These are phyloP conservation scores for Grammothele lineata DNA, from an alignment of 768 basidiomycete species.

Conservation along the genomic window DNA sequence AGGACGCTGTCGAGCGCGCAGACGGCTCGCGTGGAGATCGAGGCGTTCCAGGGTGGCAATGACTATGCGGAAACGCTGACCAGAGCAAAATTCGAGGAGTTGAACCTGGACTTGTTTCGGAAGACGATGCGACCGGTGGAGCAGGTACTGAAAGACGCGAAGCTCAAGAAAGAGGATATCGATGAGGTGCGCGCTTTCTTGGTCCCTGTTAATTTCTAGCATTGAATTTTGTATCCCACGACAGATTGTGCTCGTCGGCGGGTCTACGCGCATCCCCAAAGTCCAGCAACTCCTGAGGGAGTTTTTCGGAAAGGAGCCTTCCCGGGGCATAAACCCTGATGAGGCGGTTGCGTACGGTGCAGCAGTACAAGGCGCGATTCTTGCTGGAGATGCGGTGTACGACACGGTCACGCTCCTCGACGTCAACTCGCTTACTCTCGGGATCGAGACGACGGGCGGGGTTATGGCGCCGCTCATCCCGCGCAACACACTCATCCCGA, in stretches of 20 bases:
- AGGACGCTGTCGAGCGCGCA: constrained; percentile 77
- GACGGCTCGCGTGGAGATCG: constrained; percentile 80
- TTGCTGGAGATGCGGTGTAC: constrained; percentile 85
- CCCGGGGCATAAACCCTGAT: constrained; percentile 96
- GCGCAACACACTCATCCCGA: constrained; percentile 56
- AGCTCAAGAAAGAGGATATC: constrained; percentile 91
- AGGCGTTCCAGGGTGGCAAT: constrained; percentile 89
- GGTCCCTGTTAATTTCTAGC: no score
- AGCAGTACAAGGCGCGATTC: constrained; percentile 94
- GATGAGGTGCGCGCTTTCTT: constrained; percentile 53
- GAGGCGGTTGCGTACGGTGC: constrained; percentile 98
- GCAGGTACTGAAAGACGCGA: constrained; percentile 94
- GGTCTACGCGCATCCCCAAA: constrained; percentile 97
- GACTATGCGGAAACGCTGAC: constrained; percentile 95
- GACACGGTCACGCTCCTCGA: constrained; percentile 88
- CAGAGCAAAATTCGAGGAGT: constrained; percentile 95
- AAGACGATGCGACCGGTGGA: constrained; percentile 99
- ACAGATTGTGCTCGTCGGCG: constrained; percentile 83
- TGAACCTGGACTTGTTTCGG: constrained; percentile 95
- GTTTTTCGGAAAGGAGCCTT: constrained; percentile 93
- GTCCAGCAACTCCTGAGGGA: constrained; percentile 96
- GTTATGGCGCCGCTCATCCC: constrained; percentile 56
- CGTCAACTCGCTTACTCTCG: constrained; percentile 61
- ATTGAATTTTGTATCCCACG: no score
- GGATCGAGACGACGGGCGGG: constrained; percentile 56